Evolutionary conservation across 2,329 filamentous ascomycete genomes (phyloP).

Genomic region (Scytalidium lignicola): DNA sequence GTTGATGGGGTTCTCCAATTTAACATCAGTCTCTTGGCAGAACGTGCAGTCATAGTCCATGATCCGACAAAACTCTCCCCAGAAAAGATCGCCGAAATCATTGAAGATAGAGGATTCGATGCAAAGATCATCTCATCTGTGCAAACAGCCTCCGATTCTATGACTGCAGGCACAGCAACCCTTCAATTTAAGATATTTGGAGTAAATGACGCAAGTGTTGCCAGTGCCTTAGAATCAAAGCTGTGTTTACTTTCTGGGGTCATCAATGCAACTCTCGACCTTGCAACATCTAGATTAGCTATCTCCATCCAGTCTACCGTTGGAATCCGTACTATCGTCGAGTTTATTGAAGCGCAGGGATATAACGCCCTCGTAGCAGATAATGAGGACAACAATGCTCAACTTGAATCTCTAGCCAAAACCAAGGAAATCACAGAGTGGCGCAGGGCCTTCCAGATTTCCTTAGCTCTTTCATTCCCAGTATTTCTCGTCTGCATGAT

Average conservation of each 20-base stretch:
- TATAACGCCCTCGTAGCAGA: slow-evolving; percentile 89
- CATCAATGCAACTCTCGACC: slow-evolving; percentile 65
- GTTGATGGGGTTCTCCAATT: slow-evolving; percentile 78
- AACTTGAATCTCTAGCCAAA: slow-evolving; percentile 92
- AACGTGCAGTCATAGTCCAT: slow-evolving; percentile 84
- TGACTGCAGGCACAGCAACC: slow-evolving; percentile 47
- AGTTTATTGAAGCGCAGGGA: slow-evolving; percentile 72
- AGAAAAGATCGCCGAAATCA: slow-evolving; percentile 72
- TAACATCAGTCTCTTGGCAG: slow-evolving; percentile 91
- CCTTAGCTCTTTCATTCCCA: slow-evolving; percentile 76
- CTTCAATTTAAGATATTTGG: slow-evolving; percentile 84
- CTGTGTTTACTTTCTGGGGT: slow-evolving; percentile 66
- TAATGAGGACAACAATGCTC: slow-evolving; percentile 91
- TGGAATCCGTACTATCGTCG: slow-evolving; percentile 78
- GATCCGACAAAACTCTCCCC: slow-evolving; percentile 65
- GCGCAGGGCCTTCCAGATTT: slow-evolving; percentile 74
- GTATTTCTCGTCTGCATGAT: slow-evolving; percentile 93
- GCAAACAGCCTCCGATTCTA: slow-evolving; percentile 49
- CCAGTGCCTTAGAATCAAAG: slow-evolving; percentile 63
- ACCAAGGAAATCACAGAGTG: slow-evolving; percentile 95
- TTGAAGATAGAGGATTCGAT: slow-evolving; percentile 88
- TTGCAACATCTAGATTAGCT: slow-evolving; percentile 67
- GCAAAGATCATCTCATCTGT: slow-evolving; percentile 76
- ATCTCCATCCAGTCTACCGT: slow-evolving; percentile 67
- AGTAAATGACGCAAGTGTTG: slow-evolving; percentile 64